Percentiles rank a stretch among this genome's conserved stretches.
These are phyloP conservation scores for Centaurea solstitialis DNA, from an alignment of 129 eudicot species.

Conservation along the genomic window DNA sequence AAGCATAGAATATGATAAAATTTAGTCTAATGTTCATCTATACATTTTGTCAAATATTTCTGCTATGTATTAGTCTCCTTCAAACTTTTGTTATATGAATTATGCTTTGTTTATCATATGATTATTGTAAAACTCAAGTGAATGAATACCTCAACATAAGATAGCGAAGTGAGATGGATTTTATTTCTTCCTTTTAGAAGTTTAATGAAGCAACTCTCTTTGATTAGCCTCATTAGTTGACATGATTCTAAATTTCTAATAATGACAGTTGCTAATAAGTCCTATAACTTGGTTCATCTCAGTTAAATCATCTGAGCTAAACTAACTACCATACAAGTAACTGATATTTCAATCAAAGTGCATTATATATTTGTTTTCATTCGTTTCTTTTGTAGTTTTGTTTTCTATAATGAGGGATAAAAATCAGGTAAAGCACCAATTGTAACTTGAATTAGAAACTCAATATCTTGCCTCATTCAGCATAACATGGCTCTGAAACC, in stretches of 20 bases:
- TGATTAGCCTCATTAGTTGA: neutral
- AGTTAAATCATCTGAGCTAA: neutral
- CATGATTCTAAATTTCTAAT: neutral
- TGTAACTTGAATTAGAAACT: neutral
- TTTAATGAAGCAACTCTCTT: neutral
- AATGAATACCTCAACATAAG: neutral
- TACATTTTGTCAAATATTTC: neutral
- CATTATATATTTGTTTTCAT: neutral
- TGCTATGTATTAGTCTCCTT: neutral
- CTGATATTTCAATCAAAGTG: neutral
- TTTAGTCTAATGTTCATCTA: neutral
- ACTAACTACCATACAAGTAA: neutral
- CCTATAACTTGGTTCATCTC: neutral
- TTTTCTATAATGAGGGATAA: neutral
- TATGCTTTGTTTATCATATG: neutral
- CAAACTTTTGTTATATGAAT: neutral
- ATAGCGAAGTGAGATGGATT: neutral
- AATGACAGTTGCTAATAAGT: neutral
- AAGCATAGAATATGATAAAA: neutral
- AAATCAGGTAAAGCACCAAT: neutral
- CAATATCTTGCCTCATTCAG: neutral
- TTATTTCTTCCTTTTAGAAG: neutral
- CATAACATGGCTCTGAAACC: neutral
- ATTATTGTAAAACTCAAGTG: neutral
- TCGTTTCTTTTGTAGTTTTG: neutral